Evolutionary conservation across 192 early-diverging fungal genomes (phyloP).

Genomic region (Obelidium mucronatum): DNA sequence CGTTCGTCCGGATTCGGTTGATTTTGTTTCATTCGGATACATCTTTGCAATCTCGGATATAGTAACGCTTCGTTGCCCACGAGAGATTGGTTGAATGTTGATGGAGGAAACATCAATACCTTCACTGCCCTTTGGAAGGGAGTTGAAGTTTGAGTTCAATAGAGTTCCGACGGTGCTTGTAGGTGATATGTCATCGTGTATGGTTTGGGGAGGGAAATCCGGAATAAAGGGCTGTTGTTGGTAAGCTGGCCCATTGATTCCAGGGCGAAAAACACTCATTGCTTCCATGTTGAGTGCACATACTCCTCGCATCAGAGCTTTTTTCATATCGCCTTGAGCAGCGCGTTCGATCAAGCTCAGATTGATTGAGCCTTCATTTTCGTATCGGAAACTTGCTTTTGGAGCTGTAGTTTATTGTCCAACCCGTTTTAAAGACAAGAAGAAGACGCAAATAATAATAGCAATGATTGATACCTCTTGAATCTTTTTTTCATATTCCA

Average conservation of each 20-base stretch:
- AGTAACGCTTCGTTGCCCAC: neutral
- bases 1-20: neutral
- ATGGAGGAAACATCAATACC: neutral
- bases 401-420: no score
- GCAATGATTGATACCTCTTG: no score
- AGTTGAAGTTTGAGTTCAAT: neutral
- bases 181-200: neutral
- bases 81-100: neutral
- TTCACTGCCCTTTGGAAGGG: neutral
- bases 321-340: slow-evolving; percentile 54
- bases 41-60: neutral
- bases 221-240: neutral
- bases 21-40: neutral
- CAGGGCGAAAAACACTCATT: slow-evolving; percentile 51
- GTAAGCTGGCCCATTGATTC: neutral
- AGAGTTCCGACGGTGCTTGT: neutral
- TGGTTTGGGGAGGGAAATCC: no score
- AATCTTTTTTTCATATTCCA: slow-evolving; percentile 48
- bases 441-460: no score
- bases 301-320: slow-evolving; percentile 56
- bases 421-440: no score
- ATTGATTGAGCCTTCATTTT: slow-evolving; percentile 1
- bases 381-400: no score
- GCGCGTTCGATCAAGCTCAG: slow-evolving; percentile 34
- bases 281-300: slow-evolving; percentile 61